These are phyloP conservation scores for Beta macrorhiza DNA, from an alignment of 179 eudicot species.

Conservation along the genomic window DNA sequence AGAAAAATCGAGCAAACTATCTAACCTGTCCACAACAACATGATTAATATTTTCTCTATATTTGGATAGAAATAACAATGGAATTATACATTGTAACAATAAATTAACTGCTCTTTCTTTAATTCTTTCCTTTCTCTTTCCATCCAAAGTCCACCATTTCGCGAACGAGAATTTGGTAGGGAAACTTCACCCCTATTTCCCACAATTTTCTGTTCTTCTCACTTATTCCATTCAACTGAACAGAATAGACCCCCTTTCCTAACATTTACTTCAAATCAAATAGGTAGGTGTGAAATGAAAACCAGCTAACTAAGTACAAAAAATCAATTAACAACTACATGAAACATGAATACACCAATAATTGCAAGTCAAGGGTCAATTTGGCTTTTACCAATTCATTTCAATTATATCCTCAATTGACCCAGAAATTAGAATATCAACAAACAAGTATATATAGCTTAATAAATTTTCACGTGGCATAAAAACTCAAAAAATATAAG, in stretches of 20 bases:
- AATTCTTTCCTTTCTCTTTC: background rate
- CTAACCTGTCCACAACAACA: too few species aligned
- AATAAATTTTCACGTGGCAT: background rate
- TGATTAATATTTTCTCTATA: background rate
- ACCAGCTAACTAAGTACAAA: background rate
- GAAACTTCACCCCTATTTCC: slow-evolving; percentile 1
- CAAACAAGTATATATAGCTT: background rate
- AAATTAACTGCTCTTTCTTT: background rate
- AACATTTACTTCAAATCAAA: background rate
- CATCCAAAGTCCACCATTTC: background rate
- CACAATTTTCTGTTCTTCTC: background rate
- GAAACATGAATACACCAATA: background rate
- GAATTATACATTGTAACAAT: background rate
- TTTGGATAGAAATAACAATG: background rate
- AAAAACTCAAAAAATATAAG: background rate
- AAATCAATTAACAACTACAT: background rate
- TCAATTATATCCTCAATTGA: background rate
- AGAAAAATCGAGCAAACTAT: background rate
- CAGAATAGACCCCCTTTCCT: background rate
- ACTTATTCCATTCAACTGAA: background rate
- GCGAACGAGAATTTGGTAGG: background rate
- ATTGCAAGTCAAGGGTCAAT: background rate
- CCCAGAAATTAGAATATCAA: background rate
- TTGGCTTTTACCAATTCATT: background rate
- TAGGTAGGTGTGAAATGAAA: background rate